Conservation (phyloP, 495 filamentous ascomycete genomes). For the Penicillium silybi region DNA sequence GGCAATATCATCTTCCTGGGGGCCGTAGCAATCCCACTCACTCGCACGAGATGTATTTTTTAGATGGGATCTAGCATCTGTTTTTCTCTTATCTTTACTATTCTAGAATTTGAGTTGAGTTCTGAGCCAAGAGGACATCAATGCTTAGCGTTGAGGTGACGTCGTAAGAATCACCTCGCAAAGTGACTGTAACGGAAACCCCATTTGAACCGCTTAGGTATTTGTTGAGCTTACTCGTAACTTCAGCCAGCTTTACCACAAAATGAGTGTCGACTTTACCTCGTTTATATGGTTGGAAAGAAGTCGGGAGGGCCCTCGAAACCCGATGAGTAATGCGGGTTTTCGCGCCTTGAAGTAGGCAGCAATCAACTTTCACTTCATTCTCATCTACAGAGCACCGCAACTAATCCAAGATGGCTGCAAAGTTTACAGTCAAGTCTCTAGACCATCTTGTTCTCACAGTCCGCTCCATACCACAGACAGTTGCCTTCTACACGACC, state of each 20-base stretch:
- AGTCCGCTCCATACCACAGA: conserved; percentile 40
- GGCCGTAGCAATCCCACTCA: background rate
- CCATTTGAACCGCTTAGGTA: too few relatives aligned
- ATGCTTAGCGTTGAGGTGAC: background rate
- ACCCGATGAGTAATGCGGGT: background rate
- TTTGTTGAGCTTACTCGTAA: background rate
- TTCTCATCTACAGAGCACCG: background rate
- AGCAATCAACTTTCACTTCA: background rate
- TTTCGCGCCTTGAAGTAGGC: background rate
- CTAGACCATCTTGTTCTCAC: conserved; percentile 54
- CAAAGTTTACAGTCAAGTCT: conserved; percentile 32
- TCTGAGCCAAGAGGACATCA: background rate
- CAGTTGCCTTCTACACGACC: conserved; percentile 45
- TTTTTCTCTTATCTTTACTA: background rate
- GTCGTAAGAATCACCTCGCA: background rate
- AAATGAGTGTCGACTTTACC: background rate
- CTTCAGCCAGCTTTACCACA: too few relatives aligned
- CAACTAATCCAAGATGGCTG: conserved; percentile 12
- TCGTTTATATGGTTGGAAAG: background rate
- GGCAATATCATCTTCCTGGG: background rate
- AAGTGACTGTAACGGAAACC: background rate
- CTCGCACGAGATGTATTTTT: background rate
- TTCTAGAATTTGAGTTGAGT: background rate
- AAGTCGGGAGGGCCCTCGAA: background rate
- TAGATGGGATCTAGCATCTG: background rate